These are phyloP conservation scores for Candida anglica DNA, from an alignment of 805 yeast genomes.

Conservation along the genomic window DNA sequence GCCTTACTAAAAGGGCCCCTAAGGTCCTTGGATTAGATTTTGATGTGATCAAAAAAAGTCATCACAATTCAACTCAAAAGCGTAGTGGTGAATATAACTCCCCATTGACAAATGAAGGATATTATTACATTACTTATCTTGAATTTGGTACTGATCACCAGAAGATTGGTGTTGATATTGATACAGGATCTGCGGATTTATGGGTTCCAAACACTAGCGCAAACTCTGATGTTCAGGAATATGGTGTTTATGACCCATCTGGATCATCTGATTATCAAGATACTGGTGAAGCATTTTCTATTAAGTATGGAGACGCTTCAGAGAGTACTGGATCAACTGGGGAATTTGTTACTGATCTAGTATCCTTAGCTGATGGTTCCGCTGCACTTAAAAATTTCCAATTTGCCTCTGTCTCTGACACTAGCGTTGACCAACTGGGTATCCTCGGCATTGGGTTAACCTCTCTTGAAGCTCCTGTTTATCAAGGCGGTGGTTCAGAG, in stretches of 20 bases:
- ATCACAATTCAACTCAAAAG: not conserved
- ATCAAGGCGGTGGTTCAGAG: constrained; percentile 5
- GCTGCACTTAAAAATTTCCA: constrained; percentile 4
- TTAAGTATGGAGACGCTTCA: constrained; percentile 38
- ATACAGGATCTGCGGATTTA: constrained; percentile 8
- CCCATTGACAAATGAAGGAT: constrained; percentile 1
- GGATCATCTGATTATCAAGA: constrained; percentile 26
- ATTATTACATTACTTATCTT: constrained; percentile 4
- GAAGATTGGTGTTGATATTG: constrained; percentile 5
- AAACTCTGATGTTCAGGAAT: constrained; percentile 19
- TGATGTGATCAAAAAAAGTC: not conserved
- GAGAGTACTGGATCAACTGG: constrained; percentile 43
- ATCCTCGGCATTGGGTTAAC: constrained; percentile 5
- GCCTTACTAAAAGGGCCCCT: constrained; percentile 3
- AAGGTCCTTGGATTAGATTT: constrained; percentile 4
- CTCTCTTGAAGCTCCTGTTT: constrained; percentile 2
- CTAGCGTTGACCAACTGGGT: not conserved
- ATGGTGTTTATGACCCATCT: constrained; percentile 34
- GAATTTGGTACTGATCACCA: constrained; percentile 5
- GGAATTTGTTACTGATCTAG: constrained; percentile 39
- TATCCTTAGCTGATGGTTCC: constrained; percentile 3
- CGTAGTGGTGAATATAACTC: constrained; percentile 1
- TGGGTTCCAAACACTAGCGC: constrained; percentile 4
- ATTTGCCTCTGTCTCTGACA: constrained; percentile 1
- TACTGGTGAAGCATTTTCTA: constrained; percentile 30